Evolutionary conservation across 495 filamentous ascomycete species (phyloP).

Genomic region (Podospora pseudocomata): DNA sequence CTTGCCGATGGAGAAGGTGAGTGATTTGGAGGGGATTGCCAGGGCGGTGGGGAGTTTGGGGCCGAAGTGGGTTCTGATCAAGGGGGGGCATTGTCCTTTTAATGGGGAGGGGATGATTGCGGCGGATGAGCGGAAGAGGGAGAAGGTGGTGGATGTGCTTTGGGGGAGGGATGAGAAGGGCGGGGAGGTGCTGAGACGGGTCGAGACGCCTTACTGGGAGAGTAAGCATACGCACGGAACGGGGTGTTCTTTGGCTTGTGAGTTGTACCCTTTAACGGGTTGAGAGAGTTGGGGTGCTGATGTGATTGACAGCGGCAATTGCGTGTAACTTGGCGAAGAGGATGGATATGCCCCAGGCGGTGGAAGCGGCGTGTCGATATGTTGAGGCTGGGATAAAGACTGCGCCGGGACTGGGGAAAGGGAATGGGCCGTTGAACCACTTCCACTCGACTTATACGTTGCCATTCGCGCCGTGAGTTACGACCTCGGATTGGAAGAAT

Average conservation of each 20-base stretch:
- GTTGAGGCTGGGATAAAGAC: conserved; percentile 80
- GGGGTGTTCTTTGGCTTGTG: conserved; percentile 88
- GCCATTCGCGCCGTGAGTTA: conserved; percentile 76
- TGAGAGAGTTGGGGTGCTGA: not conserved
- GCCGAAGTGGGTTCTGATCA: conserved; percentile 75
- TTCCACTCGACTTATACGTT: conserved; percentile 80
- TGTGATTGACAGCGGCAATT: conserved; percentile 62
- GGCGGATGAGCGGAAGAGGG: conserved; percentile 51
- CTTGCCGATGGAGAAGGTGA: conserved; percentile 50
- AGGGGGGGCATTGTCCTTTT: conserved; percentile 89
- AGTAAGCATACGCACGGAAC: conserved; percentile 91
- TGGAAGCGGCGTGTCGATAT: conserved; percentile 69
- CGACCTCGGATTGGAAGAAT: not conserved
- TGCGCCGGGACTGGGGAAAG: conserved; percentile 68
- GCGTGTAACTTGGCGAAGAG: conserved; percentile 76
- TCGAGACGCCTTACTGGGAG: conserved; percentile 64
- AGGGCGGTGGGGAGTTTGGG: conserved; percentile 63
- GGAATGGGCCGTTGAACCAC: conserved; percentile 89
- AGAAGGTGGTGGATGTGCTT: conserved; percentile 71
- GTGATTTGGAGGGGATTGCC: conserved; percentile 65
- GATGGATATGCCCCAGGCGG: conserved; percentile 55
- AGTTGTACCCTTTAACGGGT: conserved; percentile 25
- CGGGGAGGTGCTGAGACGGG: conserved; percentile 36
- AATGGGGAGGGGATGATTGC: conserved; percentile 57
- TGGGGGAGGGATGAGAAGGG: conserved; percentile 40